A percentile compares a stretch with the other conserved stretches of the same genome.
phyloP scores from a whole-genome alignment of 345 rosid genomes.

The Salix viminalis region DNA sequence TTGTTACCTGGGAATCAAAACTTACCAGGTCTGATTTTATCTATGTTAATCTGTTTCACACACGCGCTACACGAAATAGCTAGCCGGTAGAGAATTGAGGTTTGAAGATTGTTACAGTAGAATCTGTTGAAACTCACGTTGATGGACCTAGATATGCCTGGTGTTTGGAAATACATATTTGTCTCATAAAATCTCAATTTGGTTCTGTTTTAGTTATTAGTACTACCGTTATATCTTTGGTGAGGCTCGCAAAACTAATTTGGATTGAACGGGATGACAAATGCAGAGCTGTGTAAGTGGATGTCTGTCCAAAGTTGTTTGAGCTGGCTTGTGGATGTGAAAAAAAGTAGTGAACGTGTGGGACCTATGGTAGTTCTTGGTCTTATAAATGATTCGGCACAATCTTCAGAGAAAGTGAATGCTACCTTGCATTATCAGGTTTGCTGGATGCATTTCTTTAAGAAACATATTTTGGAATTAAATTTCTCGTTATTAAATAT shows the following conservation, averaged over 20 bases:
- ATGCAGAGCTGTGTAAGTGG: conserved; percentile 65
- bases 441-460: conserved; percentile 6
- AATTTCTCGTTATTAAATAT: too few relatives aligned
- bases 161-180: too few relatives aligned
- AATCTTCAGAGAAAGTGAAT: conserved; percentile 32
- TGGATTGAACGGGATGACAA: background rate
- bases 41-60: background rate
- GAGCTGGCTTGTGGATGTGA: conserved; percentile 45
- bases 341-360: conserved; percentile 57
- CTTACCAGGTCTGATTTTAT: conserved; percentile 41
- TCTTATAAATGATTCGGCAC: conserved; percentile 41
- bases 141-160: too few relatives aligned
- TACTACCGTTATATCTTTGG: background rate
- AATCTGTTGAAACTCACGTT: too few relatives aligned
- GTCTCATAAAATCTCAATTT: background rate
- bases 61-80: background rate
- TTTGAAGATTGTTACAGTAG: too few relatives aligned
- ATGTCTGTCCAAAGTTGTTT: conserved; percentile 55
- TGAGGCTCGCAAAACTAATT: background rate
- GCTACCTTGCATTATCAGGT: conserved; percentile 61
- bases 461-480: background rate
- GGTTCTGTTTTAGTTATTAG: background rate
- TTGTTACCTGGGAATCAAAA: conserved; percentile 20
- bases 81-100: background rate
- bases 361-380: conserved; percentile 55